Evolutionary conservation across 1,139 yeast species (phyloP), one percentile per base, ranked within the genome.

Genomic region (Nakaseomyces nivariensis): DNA sequence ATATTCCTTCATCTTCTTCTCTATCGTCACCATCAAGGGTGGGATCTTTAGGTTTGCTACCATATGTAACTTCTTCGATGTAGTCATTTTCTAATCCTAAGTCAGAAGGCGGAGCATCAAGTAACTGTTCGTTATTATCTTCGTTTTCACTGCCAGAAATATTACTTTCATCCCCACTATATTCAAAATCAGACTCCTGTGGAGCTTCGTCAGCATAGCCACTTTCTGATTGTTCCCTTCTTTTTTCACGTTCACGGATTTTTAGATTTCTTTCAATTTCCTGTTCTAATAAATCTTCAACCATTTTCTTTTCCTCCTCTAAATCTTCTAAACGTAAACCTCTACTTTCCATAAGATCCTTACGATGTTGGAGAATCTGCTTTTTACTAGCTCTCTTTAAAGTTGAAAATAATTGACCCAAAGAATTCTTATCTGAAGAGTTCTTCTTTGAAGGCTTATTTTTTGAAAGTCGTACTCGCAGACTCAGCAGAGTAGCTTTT

Each of bases 191-290:
- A 27, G 59, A 52, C 33, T 56, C 59, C 11, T 52, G 56, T 5
- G 51, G 43, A 11, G 45, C 57, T 6, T 48, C 47, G 8, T 44
- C 52, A 22, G 29, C 31, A 9, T 26, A 57, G 6, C 53, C 57
- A 13, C 48, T 47, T 17, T 56, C 56, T 9, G 69, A 71, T 51
- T 72, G 76, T 53, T 71, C 76, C 52, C 49, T 59, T 55, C 51
- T 56, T 53, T 54, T 75, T 72, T 78, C 86, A 50, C 72, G 74
- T 57, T 73, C 76, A 51, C 82, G 71, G 33, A 77, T 72, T 48
- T 70, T 72, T 58, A 79, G 67, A 33, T 71, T 77, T 54, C 82
- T 70, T 54, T 76, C 76, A 58, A 79, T 73, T 60, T 84, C 90
- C 51, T 78, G 73, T 56, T 83, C 88, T 55, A 83, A 70, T 45